A percentile compares a stretch with the other conserved stretches of the same genome.
Conservation (phyloP, 1,284 basidiomycete species). For the Lignosus rhinocerotis region DNA sequence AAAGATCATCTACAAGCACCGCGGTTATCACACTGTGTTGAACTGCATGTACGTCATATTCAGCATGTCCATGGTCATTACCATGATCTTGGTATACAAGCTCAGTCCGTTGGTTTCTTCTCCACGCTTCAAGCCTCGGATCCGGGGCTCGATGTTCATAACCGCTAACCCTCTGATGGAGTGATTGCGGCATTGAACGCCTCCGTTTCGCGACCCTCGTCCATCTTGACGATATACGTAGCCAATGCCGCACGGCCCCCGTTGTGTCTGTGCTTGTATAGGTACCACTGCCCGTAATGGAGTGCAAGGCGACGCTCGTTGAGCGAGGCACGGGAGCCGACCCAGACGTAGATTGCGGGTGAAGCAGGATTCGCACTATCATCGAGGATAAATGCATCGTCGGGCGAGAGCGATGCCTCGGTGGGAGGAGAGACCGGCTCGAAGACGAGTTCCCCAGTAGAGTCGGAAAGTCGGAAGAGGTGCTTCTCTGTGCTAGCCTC, state of each 20-base stretch:
- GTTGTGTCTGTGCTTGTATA: constrained; percentile 40
- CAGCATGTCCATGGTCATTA: background rate
- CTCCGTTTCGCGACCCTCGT: constrained; percentile 49
- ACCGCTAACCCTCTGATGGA: background rate
- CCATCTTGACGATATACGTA: constrained; percentile 50
- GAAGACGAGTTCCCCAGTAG: constrained; percentile 42
- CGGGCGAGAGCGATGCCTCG: constrained; percentile 41
- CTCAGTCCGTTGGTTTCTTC: background rate
- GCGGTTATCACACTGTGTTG: background rate
- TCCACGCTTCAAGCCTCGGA: background rate
- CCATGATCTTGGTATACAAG: background rate
- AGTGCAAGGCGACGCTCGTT: constrained; percentile 50
- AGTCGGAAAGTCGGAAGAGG: constrained; percentile 53
- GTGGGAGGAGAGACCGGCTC: constrained; percentile 36
- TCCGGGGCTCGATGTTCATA: background rate
- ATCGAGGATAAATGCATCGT: constrained; percentile 52
- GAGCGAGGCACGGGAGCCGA: constrained; percentile 49
- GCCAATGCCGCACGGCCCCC: constrained; percentile 33
- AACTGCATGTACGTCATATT: background rate
- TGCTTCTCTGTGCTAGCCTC: constrained; percentile 23
- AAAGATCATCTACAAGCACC: background rate
- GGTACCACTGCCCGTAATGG: constrained; percentile 55
- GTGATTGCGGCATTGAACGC: constrained; percentile 38
- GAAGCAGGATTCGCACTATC: constrained; percentile 31
- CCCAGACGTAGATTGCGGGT: constrained; percentile 57